Evolutionary conservation across 2,329 filamentous ascomycete genomes (phyloP).

Genomic region (Madurella mycetomatis): DNA sequence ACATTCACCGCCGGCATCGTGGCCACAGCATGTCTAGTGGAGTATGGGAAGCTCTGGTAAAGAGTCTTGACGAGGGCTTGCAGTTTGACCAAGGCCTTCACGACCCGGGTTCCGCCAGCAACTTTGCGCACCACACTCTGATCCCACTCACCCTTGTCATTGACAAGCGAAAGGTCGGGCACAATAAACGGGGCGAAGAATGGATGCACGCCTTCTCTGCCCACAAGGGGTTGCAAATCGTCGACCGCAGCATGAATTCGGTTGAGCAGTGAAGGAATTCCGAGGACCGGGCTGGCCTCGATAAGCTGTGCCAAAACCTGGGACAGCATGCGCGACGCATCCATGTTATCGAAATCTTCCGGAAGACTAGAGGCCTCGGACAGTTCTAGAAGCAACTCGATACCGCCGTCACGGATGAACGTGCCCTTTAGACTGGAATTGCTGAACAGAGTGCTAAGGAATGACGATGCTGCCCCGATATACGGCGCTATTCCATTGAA

Average conservation of each 20-base stretch:
- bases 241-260: constrained; percentile 68
- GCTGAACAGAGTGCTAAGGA: constrained; percentile 68
- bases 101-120: constrained; percentile 66
- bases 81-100: constrained; percentile 72
- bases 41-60: constrained; percentile 68
- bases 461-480: constrained; percentile 70
- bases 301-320: constrained; percentile 72
- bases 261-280: constrained; percentile 74
- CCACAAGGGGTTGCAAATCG: constrained; percentile 61
- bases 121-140: constrained; percentile 40
- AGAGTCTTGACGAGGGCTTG: constrained; percentile 74
- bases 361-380: constrained; percentile 77
- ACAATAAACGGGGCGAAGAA: constrained; percentile 68
- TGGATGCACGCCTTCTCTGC: constrained; percentile 47
- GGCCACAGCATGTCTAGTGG: constrained; percentile 58
- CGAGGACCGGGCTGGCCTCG: constrained; percentile 74
- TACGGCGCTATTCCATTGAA: constrained; percentile 57
- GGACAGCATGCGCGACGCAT: constrained; percentile 65
- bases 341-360: constrained; percentile 63
- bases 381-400: constrained; percentile 80
- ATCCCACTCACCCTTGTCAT: constrained; percentile 33
- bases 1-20: constrained; percentile 75
- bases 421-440: constrained; percentile 67
- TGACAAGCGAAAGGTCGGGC: constrained; percentile 36
- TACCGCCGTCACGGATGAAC: constrained; percentile 74